Conservation (phyloP, 2,329 filamentous ascomycete species). For the Calonectria pteridis region DNA sequence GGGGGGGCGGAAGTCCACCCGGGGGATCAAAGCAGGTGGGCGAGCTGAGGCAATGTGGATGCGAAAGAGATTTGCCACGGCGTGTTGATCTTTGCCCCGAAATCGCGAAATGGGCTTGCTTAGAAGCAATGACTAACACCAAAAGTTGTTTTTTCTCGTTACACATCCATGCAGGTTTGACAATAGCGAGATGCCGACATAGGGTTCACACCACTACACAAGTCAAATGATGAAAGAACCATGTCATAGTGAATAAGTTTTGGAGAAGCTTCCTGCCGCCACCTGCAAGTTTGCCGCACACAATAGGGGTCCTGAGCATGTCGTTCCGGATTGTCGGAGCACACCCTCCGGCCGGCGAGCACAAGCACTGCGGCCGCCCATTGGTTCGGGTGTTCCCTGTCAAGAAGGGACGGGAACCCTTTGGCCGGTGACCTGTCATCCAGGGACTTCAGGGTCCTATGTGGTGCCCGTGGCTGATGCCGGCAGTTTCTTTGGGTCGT, state of each 20-base stretch:
- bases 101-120: not conserved
- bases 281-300: not conserved
- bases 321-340: not conserved
- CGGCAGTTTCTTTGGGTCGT: not conserved
- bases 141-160: not conserved
- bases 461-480: not conserved
- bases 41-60: not conserved
- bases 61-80: conserved; percentile 5
- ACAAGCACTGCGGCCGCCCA: not conserved
- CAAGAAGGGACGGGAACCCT: not conserved
- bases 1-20: not conserved
- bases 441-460: not conserved
- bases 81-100: not conserved
- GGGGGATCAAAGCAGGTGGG: not conserved
- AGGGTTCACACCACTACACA: not conserved
- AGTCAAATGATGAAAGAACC: not conserved
- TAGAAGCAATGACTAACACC: not conserved
- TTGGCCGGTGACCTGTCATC: not conserved
- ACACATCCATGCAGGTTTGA: not conserved
- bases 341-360: not conserved
- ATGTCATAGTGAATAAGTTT: not conserved
- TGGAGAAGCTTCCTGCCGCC: not conserved
- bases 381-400: not conserved
- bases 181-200: not conserved
- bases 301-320: not conserved